phyloP scores from a whole-genome alignment of 805 yeast species.

The Candida michaelii region DNA sequence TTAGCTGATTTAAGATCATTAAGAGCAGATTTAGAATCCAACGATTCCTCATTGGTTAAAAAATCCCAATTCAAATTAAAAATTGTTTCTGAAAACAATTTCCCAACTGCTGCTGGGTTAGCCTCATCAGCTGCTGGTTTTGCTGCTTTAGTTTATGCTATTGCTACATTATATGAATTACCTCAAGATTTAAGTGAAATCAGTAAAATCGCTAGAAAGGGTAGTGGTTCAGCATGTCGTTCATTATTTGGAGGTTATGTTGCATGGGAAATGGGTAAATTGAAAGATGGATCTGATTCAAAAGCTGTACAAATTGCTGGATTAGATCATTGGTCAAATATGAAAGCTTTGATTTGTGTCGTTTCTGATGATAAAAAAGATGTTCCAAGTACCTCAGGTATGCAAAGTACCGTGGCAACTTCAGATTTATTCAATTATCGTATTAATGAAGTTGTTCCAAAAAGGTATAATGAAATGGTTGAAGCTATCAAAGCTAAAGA shows the following conservation, averaged over 20 bases:
- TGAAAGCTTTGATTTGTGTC: constrained; percentile 89
- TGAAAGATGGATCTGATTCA: constrained; percentile 82
- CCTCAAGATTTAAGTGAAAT: constrained; percentile 85
- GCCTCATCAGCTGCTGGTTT: constrained; percentile 99
- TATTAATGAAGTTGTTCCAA: constrained; percentile 79
- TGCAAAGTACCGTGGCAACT: constrained; percentile 92
- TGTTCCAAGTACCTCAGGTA: constrained; percentile 91
- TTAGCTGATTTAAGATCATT: constrained; percentile 68
- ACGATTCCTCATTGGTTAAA: constrained; percentile 44
- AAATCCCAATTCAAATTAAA: constrained; percentile 66
- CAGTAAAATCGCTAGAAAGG: constrained; percentile 93
- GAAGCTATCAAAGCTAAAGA: constrained; percentile 69
- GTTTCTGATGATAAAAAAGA: constrained; percentile 94
- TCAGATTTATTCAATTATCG: constrained; percentile 84
- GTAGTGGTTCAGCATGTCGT: constrained; percentile 98
- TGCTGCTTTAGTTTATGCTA: constrained; percentile 91
- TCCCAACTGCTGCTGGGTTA: constrained; percentile 98
- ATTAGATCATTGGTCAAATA: constrained; percentile 81
- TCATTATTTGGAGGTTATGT: constrained; percentile 97
- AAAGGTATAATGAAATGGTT: constrained; percentile 80
- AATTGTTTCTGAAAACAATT: constrained; percentile 90
- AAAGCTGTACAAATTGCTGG: constrained; percentile 92
- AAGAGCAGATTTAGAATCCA: constrained; percentile 59
- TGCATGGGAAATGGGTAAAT: constrained; percentile 96
- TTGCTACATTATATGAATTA: constrained; percentile 78